Evolutionary conservation across 768 basidiomycete genomes (phyloP), one percentile per base, ranked within the genome.

Genomic region (Kwoniella dendrophila): DNA sequence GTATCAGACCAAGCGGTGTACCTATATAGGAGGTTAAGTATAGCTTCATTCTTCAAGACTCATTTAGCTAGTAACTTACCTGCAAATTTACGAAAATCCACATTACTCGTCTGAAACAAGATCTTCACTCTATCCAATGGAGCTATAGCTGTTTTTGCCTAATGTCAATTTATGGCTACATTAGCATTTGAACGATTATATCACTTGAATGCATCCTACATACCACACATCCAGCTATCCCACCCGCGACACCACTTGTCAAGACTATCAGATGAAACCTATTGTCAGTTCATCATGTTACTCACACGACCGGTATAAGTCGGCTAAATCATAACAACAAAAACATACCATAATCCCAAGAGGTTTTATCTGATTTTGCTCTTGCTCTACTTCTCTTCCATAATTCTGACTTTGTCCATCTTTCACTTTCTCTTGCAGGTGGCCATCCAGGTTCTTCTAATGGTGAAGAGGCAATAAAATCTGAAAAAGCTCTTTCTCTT

Each of bases 51-150:
- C 34, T 8, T 16, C 34, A 36, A n/a, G n/a, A n/a, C n/a, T 36
- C 34, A 36, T 18, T 16, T 14, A 20, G 16, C 26, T 24, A n/a
- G 33, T 14, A 14, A 72, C 85, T 60, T 61, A 91, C 94, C 94
- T 60, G 93, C 86, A 81, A 94, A 98, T 78, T 92, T 90, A 76
- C 86, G 85, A 76, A 90, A 99, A 61, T 98, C 95, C 7, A 90
- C 90, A 78, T 95, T 96, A 6, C 91, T 91, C 0, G 96, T 92
- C 78, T 99, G 95, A 76, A 98, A 96, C 50, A 99, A 87, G 71
- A 99, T 99, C 82, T 99, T 99, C 70, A 99, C 94, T 76, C 96
- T 84, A 78, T 99, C 96, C 50, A 99, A 84, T 3, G 96, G 96
- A 20, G 96, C 96, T 44, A 96, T 90, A 32, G 88, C 88, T 12